phyloP scores from a whole-genome alignment of 352 stramenopile genomes.

The Phytophthora idaei region DNA sequence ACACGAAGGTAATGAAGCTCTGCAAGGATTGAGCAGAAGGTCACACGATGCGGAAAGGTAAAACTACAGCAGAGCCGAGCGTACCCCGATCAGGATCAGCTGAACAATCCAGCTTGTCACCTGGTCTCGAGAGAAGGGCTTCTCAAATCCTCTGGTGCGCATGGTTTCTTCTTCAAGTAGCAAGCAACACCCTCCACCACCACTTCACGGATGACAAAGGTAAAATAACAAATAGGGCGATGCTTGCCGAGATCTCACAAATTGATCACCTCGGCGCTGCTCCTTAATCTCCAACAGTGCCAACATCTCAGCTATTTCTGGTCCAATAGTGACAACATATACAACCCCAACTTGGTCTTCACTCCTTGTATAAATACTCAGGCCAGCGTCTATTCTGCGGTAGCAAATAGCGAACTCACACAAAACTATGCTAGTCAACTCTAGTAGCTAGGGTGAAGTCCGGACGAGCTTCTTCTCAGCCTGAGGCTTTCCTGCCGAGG shows the following conservation, averaged over 20 bases:
- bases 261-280: neutral
- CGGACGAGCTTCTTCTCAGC: conserved; percentile 61
- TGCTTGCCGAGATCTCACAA: neutral
- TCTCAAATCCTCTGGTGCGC: conserved; percentile 77
- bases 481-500: conserved; percentile 34
- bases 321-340: neutral
- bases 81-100: conserved; percentile 69
- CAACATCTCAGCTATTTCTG: conserved; percentile 3
- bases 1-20: conserved; percentile 73
- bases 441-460: conserved; percentile 46
- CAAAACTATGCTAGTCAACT: neutral
- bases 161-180: conserved; percentile 16
- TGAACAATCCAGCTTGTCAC: conserved; percentile 81
- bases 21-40: conserved; percentile 20
- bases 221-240: neutral
- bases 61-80: conserved; percentile 6
- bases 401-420: neutral
- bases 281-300: neutral
- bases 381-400: conserved; percentile 19
- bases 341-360: conserved; percentile 5
- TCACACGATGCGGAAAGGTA: neutral
- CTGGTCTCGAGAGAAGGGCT: conserved; percentile 81
- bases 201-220: neutral
- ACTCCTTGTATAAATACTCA: conserved; percentile 36
- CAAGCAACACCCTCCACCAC: neutral